Conservation (phyloP, 148 eudicot species). For the Nepenthes gracilis region DNA sequence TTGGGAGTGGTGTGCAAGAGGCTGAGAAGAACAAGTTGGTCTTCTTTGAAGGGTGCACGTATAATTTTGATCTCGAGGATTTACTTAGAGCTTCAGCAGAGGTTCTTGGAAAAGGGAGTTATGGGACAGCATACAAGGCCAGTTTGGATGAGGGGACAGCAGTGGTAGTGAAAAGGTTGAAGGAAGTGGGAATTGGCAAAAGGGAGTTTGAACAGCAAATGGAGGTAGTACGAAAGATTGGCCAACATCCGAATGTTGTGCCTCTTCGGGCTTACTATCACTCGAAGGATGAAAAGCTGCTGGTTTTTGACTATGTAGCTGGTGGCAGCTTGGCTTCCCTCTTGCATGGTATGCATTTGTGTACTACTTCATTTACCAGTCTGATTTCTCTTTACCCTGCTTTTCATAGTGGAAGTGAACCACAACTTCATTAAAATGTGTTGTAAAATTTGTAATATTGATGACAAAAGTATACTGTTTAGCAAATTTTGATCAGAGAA, state of each 20-base stretch:
- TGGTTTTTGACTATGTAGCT: conserved; percentile 61
- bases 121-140: conserved; percentile 91
- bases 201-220: conserved; percentile 89
- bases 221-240: conserved; percentile 53
- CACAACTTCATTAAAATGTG: neutral
- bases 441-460: neutral
- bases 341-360: conserved; percentile 59
- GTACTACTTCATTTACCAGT: neutral
- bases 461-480: neutral
- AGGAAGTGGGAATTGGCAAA: conserved; percentile 64
- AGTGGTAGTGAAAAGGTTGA: conserved; percentile 81
- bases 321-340: conserved; percentile 64
- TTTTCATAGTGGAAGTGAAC: no score
- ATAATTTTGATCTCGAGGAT: conserved; percentile 87
- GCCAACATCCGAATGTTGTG: conserved; percentile 54
- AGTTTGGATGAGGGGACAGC: conserved; percentile 63
- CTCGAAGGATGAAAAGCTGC: conserved; percentile 94
- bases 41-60: conserved; percentile 66
- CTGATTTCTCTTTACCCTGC: neutral
- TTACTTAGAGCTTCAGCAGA: conserved; percentile 94
- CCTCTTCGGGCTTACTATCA: conserved; percentile 75
- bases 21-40: conserved; percentile 88
- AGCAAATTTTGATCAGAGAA: no score
- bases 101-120: conserved; percentile 91
- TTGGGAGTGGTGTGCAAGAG: conserved; percentile 92